Evolutionary conservation across 257 asterid genomes (phyloP).

Genomic region (Nyctanthes arbortristis): DNA sequence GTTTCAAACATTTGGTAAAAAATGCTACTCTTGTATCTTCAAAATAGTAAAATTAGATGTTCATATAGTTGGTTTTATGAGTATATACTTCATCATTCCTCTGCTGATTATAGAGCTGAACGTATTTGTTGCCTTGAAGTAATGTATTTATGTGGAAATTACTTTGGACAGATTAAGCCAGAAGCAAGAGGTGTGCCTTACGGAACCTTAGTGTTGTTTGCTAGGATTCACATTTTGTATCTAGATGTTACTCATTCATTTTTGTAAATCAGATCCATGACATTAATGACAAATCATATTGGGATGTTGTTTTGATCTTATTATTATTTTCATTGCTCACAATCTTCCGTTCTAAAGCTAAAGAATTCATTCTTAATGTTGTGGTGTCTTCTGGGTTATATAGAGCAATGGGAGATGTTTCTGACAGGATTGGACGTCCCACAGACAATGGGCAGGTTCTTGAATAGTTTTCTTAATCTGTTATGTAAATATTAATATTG

Average conservation of each 20-base stretch:
- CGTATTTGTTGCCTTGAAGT: background rate
- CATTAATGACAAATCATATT: background rate
- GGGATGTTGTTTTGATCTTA: background rate
- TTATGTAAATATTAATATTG: slow-evolving; percentile 7
- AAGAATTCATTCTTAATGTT: slow-evolving; percentile 20
- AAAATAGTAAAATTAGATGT: background rate
- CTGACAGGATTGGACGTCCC: slow-evolving; percentile 91
- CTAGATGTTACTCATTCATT: background rate
- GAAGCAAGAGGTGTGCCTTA: background rate
- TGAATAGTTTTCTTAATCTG: slow-evolving; percentile 17
- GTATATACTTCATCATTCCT: background rate
- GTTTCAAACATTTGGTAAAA: background rate
- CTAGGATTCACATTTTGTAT: background rate
- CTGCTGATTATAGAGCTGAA: background rate
- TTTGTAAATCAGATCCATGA: background rate
- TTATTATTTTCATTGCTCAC: background rate
- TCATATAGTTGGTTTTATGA: slow-evolving; percentile 15
- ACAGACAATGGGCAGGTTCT: slow-evolving; percentile 93
- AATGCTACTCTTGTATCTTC: background rate
- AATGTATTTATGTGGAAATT: background rate
- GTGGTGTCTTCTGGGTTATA: slow-evolving; percentile 27
- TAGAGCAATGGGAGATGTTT: slow-evolving; percentile 97
- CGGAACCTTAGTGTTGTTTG: background rate
- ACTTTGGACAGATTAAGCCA: background rate
- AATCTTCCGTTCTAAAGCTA: background rate